Percentiles rank a stretch among this genome's conserved stretches.
phyloP scores from a whole-genome alignment of 1,284 basidiomycete species.

The Puccinia hordei region DNA sequence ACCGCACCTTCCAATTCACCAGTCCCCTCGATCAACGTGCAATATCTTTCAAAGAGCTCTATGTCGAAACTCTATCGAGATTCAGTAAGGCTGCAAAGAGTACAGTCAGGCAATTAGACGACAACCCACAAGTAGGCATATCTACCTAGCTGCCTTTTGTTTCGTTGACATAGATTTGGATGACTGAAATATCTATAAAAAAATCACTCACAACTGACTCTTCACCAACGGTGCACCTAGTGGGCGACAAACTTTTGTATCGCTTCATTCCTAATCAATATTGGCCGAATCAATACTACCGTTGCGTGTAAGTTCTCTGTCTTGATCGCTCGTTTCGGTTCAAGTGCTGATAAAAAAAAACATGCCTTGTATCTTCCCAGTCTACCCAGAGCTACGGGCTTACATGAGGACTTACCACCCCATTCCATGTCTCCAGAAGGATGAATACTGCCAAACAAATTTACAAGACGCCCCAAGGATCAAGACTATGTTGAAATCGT shows the following conservation, averaged over 20 bases:
- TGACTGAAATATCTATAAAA: too few relatives aligned
- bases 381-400: constrained; percentile 73
- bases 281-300: constrained; percentile 90
- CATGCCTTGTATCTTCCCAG: constrained; percentile 51
- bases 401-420: constrained; percentile 78
- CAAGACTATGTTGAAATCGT: constrained; percentile 74
- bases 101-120: constrained; percentile 49
- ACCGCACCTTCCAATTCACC: constrained; percentile 51
- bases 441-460: constrained; percentile 67
- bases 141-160: too few relatives aligned
- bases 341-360: not conserved
- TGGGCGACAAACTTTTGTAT: constrained; percentile 48
- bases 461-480: constrained; percentile 79
- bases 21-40: constrained; percentile 51
- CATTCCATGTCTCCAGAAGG: constrained; percentile 73
- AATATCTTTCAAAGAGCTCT: constrained; percentile 50
- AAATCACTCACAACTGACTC: not conserved
- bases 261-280: constrained; percentile 71
- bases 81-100: constrained; percentile 51
- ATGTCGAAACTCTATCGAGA: constrained; percentile 50
- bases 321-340: not conserved
- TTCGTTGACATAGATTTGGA: too few relatives aligned
- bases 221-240: not conserved
- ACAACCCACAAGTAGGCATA: constrained; percentile 46
- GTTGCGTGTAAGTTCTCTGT: constrained; percentile 74